Base-by-base conservation (phyloP, 1,284 basidiomycete genomes). In the Termitomyces sp. region DNA sequence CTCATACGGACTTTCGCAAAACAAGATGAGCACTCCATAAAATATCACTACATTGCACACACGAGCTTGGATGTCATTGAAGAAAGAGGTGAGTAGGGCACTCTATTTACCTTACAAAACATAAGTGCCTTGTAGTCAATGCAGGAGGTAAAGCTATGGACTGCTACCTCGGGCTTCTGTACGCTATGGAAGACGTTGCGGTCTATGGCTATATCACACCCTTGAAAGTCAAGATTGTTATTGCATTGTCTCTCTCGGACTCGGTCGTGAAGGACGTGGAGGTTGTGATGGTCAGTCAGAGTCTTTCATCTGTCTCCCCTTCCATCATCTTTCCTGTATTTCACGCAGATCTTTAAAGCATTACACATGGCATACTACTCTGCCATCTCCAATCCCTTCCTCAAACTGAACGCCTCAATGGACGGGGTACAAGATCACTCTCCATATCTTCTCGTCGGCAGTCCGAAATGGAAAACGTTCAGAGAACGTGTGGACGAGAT, bases 151-250 rank as follows among this genome's bases (percentile, higher is more conserved):
- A 90, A 68, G 71, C 78, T 17, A 74, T 74, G 4, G 88, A 91
- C 40, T 86, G 86, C 67, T 92, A 90, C 64, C 76, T 91, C 49
- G 89, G 88, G 7, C 73, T 92, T 54, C 67, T 92, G 30, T 90
- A 90, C 66, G 79, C 84, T 26, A 84, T 92, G 76, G 90, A 92
- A 68, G 89, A 91, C 62, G 81, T 88, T 40, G 88, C 87, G 1
- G 88, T 90, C 7, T 91, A 92, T 67, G 90, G 89, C 17, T 92
- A 90, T 68, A 81, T 92, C 53, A 91, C 90, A 9, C 88, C 90
- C 5, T 71, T 88, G 62, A 89, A 85, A 65, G 79, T 90, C 62
- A 91, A 90, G 72, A 90, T 92, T 64, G 78, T 92, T 57, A 67
- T 91, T 48, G 85, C 86, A 1, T 69, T 92, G 50, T 82, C 87